These are phyloP conservation scores for Penicillium sp. DNA, from an alignment of 2,329 filamentous ascomycete genomes.

Conservation along the genomic window DNA sequence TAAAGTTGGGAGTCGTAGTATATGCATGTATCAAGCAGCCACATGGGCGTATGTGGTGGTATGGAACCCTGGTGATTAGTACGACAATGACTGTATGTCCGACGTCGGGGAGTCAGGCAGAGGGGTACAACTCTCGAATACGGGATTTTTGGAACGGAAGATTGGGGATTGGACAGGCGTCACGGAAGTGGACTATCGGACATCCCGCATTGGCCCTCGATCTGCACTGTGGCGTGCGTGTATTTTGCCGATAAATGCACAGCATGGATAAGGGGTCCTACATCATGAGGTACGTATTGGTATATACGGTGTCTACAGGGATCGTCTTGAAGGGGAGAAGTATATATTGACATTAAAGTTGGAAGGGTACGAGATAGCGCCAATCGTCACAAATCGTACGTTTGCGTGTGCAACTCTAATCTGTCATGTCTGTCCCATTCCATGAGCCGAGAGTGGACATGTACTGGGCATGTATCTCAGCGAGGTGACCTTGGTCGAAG, in stretches of 20 bases:
- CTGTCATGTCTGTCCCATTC: neutral
- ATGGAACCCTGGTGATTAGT: neutral
- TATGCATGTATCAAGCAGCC: neutral
- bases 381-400: neutral
- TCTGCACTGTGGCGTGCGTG: neutral
- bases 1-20: neutral
- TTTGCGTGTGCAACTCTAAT: neutral
- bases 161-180: neutral
- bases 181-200: neutral
- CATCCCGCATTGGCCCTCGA: neutral
- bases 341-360: neutral
- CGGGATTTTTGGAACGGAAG: neutral
- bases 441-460: neutral
- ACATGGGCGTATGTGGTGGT: neutral
- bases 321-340: neutral
- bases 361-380: neutral
- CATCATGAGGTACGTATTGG: neutral
- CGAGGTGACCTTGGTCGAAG: slow-evolving; percentile 7
- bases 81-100: neutral
- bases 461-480: slow-evolving; percentile 37
- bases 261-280: neutral
- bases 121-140: neutral
- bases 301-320: neutral
- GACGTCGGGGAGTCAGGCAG: neutral
- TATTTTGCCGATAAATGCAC: neutral